Percentiles rank a stretch among this genome's conserved stretches.
Conservation (phyloP, 1,139 yeast genomes). For the Diutina neorugosa region DNA sequence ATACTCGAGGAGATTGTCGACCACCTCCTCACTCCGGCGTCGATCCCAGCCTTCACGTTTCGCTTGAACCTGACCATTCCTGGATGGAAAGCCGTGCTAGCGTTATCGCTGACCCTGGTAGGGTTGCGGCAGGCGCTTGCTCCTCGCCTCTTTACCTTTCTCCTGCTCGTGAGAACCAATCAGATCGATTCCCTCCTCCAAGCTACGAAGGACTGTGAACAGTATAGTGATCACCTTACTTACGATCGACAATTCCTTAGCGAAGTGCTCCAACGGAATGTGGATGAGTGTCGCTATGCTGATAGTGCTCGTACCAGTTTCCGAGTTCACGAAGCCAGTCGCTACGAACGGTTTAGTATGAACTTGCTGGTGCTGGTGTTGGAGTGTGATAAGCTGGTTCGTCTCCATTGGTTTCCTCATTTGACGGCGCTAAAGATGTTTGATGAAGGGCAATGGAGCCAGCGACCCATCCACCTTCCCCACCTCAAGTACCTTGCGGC, state of each 20-base stretch:
- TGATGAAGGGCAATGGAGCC: background rate
- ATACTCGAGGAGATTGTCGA: background rate
- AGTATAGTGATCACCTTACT: background rate
- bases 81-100: background rate
- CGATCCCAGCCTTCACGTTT: background rate
- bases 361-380: background rate
- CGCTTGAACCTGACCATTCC: background rate
- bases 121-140: background rate
- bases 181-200: background rate
- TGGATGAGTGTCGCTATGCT: background rate
- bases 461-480: background rate
- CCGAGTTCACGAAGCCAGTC: background rate
- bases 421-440: background rate
- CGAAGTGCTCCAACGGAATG: conserved; percentile 1
- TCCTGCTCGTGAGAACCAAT: background rate
- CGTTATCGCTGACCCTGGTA: background rate
- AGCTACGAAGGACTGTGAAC: background rate
- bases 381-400: background rate
- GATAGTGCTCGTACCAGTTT: background rate
- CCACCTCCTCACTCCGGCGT: background rate
- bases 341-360: background rate
- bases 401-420: background rate
- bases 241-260: background rate
- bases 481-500: background rate
- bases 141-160: background rate